A percentile compares a stretch with the other conserved stretches of the same genome.
These are phyloP conservation scores for Xeromyces bisporus DNA, from an alignment of 495 filamentous ascomycete species.

Conservation along the genomic window DNA sequence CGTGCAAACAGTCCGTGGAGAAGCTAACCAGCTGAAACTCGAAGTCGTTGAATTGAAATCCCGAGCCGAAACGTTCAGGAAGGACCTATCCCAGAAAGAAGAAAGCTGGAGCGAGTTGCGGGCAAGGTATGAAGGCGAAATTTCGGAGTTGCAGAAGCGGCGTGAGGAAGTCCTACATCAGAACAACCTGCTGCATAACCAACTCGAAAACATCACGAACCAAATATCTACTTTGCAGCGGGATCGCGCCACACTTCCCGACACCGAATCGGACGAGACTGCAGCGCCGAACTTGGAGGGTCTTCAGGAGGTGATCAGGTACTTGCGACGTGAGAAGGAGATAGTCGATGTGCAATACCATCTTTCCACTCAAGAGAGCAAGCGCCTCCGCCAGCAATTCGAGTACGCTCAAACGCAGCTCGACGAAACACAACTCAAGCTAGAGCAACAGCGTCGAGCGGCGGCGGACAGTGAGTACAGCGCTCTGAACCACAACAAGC, in stretches of 20 bases:
- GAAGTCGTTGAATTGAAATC: slow-evolving; percentile 52
- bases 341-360: slow-evolving; percentile 93
- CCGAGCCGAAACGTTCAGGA: slow-evolving; percentile 66
- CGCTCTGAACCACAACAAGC: slow-evolving; percentile 61
- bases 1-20: slow-evolving; percentile 56
- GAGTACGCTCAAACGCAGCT: slow-evolving; percentile 73
- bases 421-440: slow-evolving; percentile 68
- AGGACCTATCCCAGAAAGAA: slow-evolving; percentile 61
- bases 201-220: slow-evolving; percentile 62
- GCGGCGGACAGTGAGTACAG: slow-evolving; percentile 53
- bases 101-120: slow-evolving; percentile 72
- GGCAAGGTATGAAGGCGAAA: slow-evolving; percentile 65
- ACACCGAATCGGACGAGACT: slow-evolving; percentile 24
- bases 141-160: slow-evolving; percentile 56
- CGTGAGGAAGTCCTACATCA: slow-evolving; percentile 69
- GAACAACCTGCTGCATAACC: slow-evolving; percentile 74
- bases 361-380: slow-evolving; percentile 67
- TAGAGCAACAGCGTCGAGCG: slow-evolving; percentile 72
- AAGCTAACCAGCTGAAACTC: slow-evolving; percentile 66
- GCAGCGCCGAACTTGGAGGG: slow-evolving; percentile 42
- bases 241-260: slow-evolving; percentile 39
- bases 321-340: slow-evolving; percentile 88
- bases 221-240: slow-evolving; percentile 67
- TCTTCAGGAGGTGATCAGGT: slow-evolving; percentile 75
- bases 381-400: slow-evolving; percentile 74